phyloP scores from a whole-genome alignment of 2,329 filamentous ascomycete genomes.

The Fusarium odoratissimum region DNA sequence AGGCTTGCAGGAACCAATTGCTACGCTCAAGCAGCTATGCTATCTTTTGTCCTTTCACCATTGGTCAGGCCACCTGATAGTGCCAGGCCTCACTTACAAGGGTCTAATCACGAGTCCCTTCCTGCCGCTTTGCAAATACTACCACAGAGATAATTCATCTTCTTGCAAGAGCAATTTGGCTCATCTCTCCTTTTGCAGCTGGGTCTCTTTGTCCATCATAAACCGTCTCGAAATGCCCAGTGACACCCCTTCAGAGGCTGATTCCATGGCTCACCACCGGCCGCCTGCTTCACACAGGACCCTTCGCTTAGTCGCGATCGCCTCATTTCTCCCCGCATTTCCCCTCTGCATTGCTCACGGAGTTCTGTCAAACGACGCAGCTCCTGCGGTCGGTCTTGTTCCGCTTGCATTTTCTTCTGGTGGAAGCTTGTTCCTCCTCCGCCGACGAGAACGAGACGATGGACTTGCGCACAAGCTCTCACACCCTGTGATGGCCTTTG shows the following conservation, averaged over 20 bases:
- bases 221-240: constrained; percentile 25
- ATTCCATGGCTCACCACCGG: constrained; percentile 20
- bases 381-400: constrained; percentile 55
- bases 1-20: neutral
- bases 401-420: constrained; percentile 54
- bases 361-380: constrained; percentile 48
- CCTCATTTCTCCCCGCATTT: constrained; percentile 54
- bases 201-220: neutral
- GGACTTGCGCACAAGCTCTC: constrained; percentile 9
- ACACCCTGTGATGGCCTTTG: constrained; percentile 53
- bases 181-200: neutral
- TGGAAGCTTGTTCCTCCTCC: constrained; percentile 41
- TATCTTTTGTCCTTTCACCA: constrained; percentile 5
- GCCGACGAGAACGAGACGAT: constrained; percentile 12
- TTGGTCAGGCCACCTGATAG: constrained; percentile 29
- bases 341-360: constrained; percentile 55
- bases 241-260: constrained; percentile 22
- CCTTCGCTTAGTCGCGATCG: constrained; percentile 51
- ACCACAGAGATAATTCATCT: neutral
- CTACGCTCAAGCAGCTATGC: neutral
- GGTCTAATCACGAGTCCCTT: constrained; percentile 32
- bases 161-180: neutral
- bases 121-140: constrained; percentile 6
- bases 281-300: constrained; percentile 34
- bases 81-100: constrained; percentile 35